Conservation (phyloP, 2,329 filamentous ascomycete species). For the Fusarium protoensiforme region DNA sequence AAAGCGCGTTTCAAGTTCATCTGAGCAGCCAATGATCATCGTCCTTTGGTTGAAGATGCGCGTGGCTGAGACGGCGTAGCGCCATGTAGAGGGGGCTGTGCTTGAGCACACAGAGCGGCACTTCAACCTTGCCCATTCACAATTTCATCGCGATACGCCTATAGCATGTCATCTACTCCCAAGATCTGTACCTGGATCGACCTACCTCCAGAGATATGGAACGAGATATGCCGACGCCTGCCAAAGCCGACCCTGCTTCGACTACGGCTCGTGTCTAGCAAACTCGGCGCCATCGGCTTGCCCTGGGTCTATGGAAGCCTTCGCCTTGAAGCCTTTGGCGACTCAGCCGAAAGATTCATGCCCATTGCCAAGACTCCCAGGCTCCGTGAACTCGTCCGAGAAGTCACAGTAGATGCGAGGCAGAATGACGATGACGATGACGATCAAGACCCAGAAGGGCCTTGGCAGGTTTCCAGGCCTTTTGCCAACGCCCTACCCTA, state of each 20-base stretch:
- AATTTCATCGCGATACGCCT: neutral
- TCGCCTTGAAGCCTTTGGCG: neutral
- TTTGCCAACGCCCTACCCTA: slow-evolving; percentile 24
- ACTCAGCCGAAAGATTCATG: slow-evolving; percentile 23
- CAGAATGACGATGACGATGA: neutral
- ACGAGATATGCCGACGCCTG: slow-evolving; percentile 4
- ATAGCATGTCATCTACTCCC: neutral
- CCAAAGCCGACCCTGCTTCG: neutral
- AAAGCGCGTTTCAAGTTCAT: neutral
- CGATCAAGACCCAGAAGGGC: neutral
- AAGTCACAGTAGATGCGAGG: slow-evolving; percentile 25
- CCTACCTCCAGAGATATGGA: slow-evolving; percentile 19
- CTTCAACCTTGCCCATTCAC: neutral
- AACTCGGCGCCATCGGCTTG: neutral
- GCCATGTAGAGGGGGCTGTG: neutral
- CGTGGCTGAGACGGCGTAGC: neutral
- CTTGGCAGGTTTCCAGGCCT: neutral
- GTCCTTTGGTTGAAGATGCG: neutral
- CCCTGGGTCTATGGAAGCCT: slow-evolving; percentile 11
- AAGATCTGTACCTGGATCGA: neutral
- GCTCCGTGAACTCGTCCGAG: slow-evolving; percentile 10
- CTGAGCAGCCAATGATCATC: neutral
- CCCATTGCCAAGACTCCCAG: slow-evolving; percentile 2
- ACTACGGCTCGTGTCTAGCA: slow-evolving; percentile 4
- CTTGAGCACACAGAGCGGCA: neutral